These are phyloP conservation scores for Phytopythium cucurbitacearum DNA, from an alignment of 352 stramenopile species.

Conservation along the genomic window DNA sequence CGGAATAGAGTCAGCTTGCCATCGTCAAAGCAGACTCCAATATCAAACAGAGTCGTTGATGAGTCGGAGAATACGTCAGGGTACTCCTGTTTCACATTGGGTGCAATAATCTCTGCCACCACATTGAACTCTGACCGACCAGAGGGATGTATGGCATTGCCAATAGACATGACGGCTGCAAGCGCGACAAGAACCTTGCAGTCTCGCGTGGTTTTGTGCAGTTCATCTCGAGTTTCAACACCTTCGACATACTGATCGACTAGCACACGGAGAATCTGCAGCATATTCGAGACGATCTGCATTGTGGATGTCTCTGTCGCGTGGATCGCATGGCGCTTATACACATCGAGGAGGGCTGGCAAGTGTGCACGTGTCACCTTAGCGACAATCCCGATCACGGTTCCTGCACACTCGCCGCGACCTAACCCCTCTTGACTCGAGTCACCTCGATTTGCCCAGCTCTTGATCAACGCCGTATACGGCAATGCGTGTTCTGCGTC, in stretches of 20 bases:
- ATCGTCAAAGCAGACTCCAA: no score
- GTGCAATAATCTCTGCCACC: conserved; percentile 15
- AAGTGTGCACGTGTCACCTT: conserved; percentile 49
- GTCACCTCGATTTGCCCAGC: conserved; percentile 24
- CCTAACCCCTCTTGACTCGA: no score
- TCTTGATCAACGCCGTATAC: conserved; percentile 69
- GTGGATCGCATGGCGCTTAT: conserved; percentile 30
- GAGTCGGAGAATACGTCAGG: not conserved
- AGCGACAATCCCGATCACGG: conserved; percentile 19
- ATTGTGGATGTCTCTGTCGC: conserved; percentile 39
- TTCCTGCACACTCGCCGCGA: no score
- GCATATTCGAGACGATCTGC: conserved; percentile 42
- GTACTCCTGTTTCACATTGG: conserved; percentile 18
- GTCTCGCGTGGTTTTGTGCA: conserved; percentile 14
- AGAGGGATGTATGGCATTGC: conserved; percentile 20
- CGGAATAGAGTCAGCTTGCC: no score
- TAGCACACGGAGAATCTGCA: conserved; percentile 33
- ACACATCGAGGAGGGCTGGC: conserved; percentile 44
- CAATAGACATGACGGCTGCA: conserved; percentile 26
- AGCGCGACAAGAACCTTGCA: conserved; percentile 35
- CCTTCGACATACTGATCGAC: conserved; percentile 29
- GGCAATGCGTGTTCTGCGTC: conserved; percentile 38
- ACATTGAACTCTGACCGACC: conserved; percentile 26
- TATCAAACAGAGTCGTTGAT: no score
- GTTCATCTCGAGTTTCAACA: conserved; percentile 13